Evolutionary conservation across 352 stramenopile genomes (phyloP), one percentile per base, ranked within the genome.

Genomic region (Pythium apleroticum): DNA sequence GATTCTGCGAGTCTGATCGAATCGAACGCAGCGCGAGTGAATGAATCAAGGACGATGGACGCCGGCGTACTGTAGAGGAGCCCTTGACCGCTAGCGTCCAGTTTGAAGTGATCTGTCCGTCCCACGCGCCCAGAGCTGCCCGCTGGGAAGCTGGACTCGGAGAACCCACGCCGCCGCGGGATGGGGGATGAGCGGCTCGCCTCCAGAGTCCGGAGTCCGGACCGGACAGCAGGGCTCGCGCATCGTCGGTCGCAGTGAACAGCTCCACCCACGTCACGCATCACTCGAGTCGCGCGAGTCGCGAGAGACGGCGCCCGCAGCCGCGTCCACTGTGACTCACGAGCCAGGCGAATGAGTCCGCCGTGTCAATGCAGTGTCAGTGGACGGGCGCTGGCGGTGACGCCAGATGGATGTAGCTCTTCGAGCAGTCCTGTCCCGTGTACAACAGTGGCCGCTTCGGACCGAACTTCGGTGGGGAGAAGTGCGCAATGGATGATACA

Each of bases 321-420:
- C 41, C 41, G 41, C 41, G 41, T 49, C 41, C 41, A 49, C 41
- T 49, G 41, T 49, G 41, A 49, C 19, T 49, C 41, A 49, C 41
- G 41, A 28, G 30, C 33, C 33, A 39, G 10, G 33, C 33, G 33
- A 6, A 6, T 39, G 33, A 17, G 12, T 10, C 33, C 2, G 11
- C 8, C 2, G 33, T 39, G 33, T 39, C 33, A 27, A 49, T 28
- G 41, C 8, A 49, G 14, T 49, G 41, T 4, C 9, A 28, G 28
- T 28, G 41, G n/a, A 49, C 41, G 7, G 41, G 37, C 37, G 37
- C 3, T 15, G 4, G 10, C 6, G 8, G 11, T 39, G 33, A 4
- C 33, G 11, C 19, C 41, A 49, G n/a, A 49, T 49, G 41, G 41
- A 27, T 28, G n/a, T 49, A 22, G 37, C 37, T 46, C 37, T 46